Conservation (phyloP, 2,329 filamentous ascomycete genomes). For the Calcarisporium arbuscula region DNA sequence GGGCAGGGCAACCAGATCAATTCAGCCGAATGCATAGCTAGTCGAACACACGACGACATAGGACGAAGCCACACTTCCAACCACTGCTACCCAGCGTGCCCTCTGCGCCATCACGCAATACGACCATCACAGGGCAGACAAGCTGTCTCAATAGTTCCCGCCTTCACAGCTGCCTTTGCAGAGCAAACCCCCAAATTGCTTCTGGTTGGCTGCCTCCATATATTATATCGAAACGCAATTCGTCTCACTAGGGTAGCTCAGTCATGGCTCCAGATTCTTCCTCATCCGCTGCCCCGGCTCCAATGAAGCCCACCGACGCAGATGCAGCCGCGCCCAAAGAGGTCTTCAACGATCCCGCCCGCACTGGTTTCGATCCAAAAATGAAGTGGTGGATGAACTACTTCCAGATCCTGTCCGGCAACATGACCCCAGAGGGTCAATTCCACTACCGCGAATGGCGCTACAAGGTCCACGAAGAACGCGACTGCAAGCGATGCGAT, state of each 20-base stretch:
- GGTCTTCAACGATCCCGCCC: slow-evolving; percentile 51
- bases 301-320: slow-evolving; percentile 6
- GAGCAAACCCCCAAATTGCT: background rate
- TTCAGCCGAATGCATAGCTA: too few relatives aligned
- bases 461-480: slow-evolving; percentile 67
- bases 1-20: too few relatives aligned
- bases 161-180: background rate
- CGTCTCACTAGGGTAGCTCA: too few relatives aligned
- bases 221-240: too few relatives aligned
- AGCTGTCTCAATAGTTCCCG: background rate
- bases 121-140: background rate
- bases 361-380: slow-evolving; percentile 57
- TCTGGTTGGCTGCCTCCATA: too few relatives aligned
- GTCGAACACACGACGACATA: too few relatives aligned
- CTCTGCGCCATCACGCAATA: too few relatives aligned
- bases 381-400: slow-evolving; percentile 71
- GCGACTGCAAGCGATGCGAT: slow-evolving; percentile 78
- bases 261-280: slow-evolving; percentile 8
- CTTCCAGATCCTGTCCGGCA: slow-evolving; percentile 73
- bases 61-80: too few relatives aligned
- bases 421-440: slow-evolving; percentile 61
- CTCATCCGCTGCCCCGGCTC: slow-evolving; percentile 5
- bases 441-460: slow-evolving; percentile 73
- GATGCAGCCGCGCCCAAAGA: slow-evolving; percentile 17
- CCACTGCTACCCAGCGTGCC: too few relatives aligned